Evolutionary conservation across 352 stramenopile species (phyloP).

Genomic region (Pythium folliculosum): DNA sequence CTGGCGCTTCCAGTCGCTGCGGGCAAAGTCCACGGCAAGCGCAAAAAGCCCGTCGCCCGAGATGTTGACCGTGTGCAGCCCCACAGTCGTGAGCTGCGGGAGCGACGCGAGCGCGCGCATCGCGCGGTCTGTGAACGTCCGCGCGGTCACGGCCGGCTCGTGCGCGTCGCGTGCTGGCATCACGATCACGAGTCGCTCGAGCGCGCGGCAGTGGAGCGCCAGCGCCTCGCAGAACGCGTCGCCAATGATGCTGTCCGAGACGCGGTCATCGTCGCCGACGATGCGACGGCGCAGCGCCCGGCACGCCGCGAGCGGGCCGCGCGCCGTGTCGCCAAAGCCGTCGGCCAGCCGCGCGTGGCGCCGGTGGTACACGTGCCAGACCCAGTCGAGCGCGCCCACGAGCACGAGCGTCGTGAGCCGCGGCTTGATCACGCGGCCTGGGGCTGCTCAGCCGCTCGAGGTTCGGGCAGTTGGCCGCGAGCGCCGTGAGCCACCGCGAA

Average conservation of each 20-base stretch:
- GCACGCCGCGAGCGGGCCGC: background rate
- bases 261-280: background rate
- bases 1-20: background rate
- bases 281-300: background rate
- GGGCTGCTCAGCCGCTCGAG: background rate
- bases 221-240: background rate
- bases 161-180: background rate
- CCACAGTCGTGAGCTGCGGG: background rate
- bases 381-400: background rate
- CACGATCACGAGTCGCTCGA: background rate
- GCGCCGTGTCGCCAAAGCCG: background rate
- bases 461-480: background rate
- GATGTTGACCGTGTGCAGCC: constrained; percentile 13
- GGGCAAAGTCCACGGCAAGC: background rate
- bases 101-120: constrained; percentile 7
- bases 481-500: background rate
- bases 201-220: background rate
- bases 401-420: constrained; percentile 8
- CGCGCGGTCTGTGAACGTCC: constrained; percentile 17
- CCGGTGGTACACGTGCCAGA: background rate
- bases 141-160: background rate
- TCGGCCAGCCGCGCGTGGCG: background rate
- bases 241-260: background rate
- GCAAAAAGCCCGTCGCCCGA: constrained; percentile 14
- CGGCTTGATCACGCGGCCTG: constrained; percentile 7